Conservation (phyloP, 2,329 filamentous ascomycete species). For the Corinectria fuckeliana region DNA sequence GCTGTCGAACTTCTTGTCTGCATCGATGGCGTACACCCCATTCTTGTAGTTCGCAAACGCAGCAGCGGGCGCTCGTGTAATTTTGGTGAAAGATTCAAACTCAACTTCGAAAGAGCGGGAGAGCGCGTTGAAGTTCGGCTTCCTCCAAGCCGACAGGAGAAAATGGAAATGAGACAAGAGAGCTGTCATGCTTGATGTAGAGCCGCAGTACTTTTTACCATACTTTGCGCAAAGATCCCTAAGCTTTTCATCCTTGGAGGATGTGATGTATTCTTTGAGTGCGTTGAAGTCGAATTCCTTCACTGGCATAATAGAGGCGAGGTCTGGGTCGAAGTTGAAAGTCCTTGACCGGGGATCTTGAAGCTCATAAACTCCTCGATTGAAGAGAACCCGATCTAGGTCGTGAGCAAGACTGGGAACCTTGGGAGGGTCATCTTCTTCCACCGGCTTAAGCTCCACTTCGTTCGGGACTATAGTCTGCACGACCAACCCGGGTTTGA, state of each 20-base stretch:
- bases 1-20: constrained; percentile 88
- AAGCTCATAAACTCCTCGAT: constrained; percentile 88
- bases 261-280: constrained; percentile 87
- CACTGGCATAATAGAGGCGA: constrained; percentile 91
- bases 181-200: constrained; percentile 95
- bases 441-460: constrained; percentile 41
- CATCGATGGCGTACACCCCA: constrained; percentile 91
- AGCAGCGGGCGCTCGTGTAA: constrained; percentile 76
- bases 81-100: constrained; percentile 70
- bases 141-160: constrained; percentile 83
- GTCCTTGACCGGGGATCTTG: constrained; percentile 88
- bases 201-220: constrained; percentile 85
- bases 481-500: constrained; percentile 31
- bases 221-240: constrained; percentile 70
- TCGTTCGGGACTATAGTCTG: constrained; percentile 37
- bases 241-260: constrained; percentile 80
- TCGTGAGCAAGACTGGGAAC: constrained; percentile 74
- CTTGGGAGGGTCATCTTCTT: constrained; percentile 40
- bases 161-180: constrained; percentile 91
- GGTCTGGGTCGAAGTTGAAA: constrained; percentile 96
- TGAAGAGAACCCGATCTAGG: constrained; percentile 92
- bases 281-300: constrained; percentile 91
- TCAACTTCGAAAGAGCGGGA: constrained; percentile 71
- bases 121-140: constrained; percentile 69
- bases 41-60: constrained; percentile 84